Base-by-base conservation (phyloP, 2,329 filamentous ascomycete genomes). In the Exophiala dermatitidis region DNA sequence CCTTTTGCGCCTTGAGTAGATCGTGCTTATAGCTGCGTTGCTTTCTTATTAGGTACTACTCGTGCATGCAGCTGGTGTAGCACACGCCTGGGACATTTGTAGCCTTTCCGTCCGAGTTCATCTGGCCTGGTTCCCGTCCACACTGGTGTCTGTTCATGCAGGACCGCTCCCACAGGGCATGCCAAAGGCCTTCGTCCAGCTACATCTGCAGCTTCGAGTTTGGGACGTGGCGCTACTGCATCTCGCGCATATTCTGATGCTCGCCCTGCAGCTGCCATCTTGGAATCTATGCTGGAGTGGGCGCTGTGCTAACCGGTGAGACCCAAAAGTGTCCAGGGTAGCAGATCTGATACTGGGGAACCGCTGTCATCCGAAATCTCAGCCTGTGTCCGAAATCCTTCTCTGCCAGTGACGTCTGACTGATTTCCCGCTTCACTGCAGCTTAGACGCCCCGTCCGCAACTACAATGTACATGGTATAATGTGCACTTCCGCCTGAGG, bases 141-240 rank as follows among this genome's bases (percentile, higher is more conserved):
- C 48, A 34, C 12, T 36, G 32, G 41, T 41, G 48, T 40, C 49
- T 43, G 56, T 58, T 59, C 53, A 57, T 54, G 52, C 51, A 57
- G 54, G 54, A 54, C 54, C 57, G 34, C 36, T 48, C 36, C 45
- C 46, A 47, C 38, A 10, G 10, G n/a, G 43, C 19, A 54, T 33
- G 19, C 41, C 40, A 50, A 29, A 33, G 31, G 43, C 9, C 19
- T 3, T 26, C 31, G 34, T 36, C 36, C 32, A 42, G 28, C 40
- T 19, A 40, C 34, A 47, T 48, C 56, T 53, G 56, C 53, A 56
- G 48, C 44, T 41, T 41, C 40, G 38, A 56, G 48, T 41, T 41
- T 41, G 38, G 38, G 36, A 28, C 48, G 54, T 53, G 47, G 46
- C 47, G 46, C 58, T 60, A 58, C 58, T 56, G 58, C 53, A 60